These are phyloP conservation scores for Chrysochromulina tobinii DNA, from an alignment of 78 protist species.

Conservation along the genomic window DNA sequence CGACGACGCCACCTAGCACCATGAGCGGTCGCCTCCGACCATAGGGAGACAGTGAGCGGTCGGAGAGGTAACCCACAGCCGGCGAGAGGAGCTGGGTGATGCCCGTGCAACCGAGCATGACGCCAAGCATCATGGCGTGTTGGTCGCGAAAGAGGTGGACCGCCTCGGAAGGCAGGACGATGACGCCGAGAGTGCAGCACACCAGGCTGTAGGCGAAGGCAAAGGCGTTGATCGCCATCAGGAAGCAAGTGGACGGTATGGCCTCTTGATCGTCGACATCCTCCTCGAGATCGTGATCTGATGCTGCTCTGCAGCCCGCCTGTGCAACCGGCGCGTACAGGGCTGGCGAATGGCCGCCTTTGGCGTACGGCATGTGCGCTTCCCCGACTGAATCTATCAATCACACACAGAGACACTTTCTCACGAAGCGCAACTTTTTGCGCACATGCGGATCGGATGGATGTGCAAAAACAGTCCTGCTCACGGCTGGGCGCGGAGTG, in stretches of 20 bases:
- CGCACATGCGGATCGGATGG: too few relatives aligned
- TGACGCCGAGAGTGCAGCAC: neutral
- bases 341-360: too few relatives aligned
- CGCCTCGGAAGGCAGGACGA: neutral
- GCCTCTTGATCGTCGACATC: too few relatives aligned
- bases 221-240: constrained; percentile 9
- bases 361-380: too few relatives aligned
- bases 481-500: too few relatives aligned
- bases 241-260: neutral
- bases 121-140: constrained; percentile 5
- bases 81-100: constrained; percentile 30
- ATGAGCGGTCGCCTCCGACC: constrained; percentile 24
- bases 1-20: neutral
- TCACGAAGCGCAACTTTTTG: too few relatives aligned
- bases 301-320: too few relatives aligned
- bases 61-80: constrained; percentile 18
- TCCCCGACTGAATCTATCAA: too few relatives aligned
- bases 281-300: too few relatives aligned
- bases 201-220: constrained; percentile 16
- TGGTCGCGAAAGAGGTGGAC: neutral
- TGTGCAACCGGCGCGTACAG: too few relatives aligned
- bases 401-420: too few relatives aligned
- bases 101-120: constrained; percentile 29
- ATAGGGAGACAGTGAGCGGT: neutral
- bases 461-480: too few relatives aligned